Evolutionary conservation across 2,329 filamentous ascomycete genomes (phyloP).

Genomic region (Cercospora beticola): DNA sequence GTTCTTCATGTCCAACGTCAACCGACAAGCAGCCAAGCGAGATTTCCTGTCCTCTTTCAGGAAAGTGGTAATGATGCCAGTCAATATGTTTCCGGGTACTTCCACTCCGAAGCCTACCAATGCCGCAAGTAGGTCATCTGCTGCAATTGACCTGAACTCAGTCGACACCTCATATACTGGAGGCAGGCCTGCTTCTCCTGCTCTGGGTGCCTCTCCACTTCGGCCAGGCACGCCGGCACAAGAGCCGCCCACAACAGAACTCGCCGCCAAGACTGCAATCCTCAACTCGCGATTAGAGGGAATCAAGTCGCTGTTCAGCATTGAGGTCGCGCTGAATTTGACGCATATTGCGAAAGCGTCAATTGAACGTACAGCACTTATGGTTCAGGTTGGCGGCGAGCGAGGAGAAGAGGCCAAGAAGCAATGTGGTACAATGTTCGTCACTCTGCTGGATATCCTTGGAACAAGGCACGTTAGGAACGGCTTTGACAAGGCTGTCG

Average conservation of each 20-base stretch:
- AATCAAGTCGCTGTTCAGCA: conserved; percentile 92
- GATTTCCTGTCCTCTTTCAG: conserved; percentile 96
- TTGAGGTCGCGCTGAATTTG: conserved; percentile 86
- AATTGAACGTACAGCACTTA: conserved; percentile 79
- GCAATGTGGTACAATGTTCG: conserved; percentile 88
- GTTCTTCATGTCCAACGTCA: conserved; percentile 94
- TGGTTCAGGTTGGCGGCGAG: conserved; percentile 76
- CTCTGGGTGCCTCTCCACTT: conserved; percentile 21
- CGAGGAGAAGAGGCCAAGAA: conserved; percentile 75
- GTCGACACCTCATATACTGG: conserved; percentile 30
- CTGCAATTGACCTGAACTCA: conserved; percentile 28
- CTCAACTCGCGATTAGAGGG: conserved; percentile 94
- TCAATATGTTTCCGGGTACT: conserved; percentile 67
- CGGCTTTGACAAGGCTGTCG: conserved; percentile 92
- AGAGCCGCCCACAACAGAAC: conserved; percentile 81
- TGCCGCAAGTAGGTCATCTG: conserved; percentile 20
- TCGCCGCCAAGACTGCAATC: conserved; percentile 94
- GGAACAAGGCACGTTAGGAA: conserved; percentile 83
- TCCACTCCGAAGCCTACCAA: conserved; percentile 50
- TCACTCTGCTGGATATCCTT: conserved; percentile 77
- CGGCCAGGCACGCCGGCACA: conserved; percentile 40
- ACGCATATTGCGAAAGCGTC: conserved; percentile 87
- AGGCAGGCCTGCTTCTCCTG: conserved; percentile 33
- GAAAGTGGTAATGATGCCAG: conserved; percentile 98
- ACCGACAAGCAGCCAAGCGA: conserved; percentile 90